Conservation (phyloP, 192 early-diverging fungal genomes). For the Dimargaris cristalligena region DNA sequence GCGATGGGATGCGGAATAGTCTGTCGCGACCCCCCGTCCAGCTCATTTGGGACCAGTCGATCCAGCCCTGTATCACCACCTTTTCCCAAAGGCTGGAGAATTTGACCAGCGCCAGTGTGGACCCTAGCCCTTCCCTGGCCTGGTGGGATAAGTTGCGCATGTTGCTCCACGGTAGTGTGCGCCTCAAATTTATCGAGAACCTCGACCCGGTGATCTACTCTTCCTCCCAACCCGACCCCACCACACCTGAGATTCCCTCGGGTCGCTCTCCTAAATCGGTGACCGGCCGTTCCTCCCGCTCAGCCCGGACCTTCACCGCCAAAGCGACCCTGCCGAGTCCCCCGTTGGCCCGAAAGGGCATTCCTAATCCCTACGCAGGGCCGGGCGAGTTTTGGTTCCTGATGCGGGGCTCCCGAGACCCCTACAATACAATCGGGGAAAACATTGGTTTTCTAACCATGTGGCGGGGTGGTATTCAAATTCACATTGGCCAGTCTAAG, state of each 20-base stretch:
- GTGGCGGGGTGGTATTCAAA: constrained; percentile 11
- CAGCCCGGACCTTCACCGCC: background rate
- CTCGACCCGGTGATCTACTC: background rate
- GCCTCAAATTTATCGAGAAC: background rate
- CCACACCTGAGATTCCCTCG: too few species aligned
- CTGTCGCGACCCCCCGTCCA: constrained; percentile 7
- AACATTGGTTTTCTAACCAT: constrained; percentile 8
- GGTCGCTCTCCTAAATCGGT: too few species aligned
- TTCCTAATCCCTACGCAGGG: background rate
- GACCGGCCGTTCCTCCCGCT: too few species aligned
- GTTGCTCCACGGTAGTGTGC: constrained; percentile 12
- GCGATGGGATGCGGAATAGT: too few species aligned
- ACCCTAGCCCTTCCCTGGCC: constrained; percentile 25
- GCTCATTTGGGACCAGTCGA: constrained; percentile 12
- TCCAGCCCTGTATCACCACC: constrained; percentile 31
- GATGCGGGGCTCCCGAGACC: constrained; percentile 10
- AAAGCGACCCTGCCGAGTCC: background rate
- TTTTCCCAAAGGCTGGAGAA: constrained; percentile 31
- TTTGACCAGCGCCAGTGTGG: constrained; percentile 25
- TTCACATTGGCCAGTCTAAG: constrained; percentile 9
- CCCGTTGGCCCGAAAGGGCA: too few species aligned
- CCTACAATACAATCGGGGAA: background rate
- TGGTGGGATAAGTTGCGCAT: constrained; percentile 39
- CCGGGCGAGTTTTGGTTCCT: constrained; percentile 10
- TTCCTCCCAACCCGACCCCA: too few species aligned